A percentile compares a stretch with the other conserved stretches of the same genome.
These are phyloP conservation scores for Malus orientalis DNA, from an alignment of 306 rosid species.

Conservation along the genomic window DNA sequence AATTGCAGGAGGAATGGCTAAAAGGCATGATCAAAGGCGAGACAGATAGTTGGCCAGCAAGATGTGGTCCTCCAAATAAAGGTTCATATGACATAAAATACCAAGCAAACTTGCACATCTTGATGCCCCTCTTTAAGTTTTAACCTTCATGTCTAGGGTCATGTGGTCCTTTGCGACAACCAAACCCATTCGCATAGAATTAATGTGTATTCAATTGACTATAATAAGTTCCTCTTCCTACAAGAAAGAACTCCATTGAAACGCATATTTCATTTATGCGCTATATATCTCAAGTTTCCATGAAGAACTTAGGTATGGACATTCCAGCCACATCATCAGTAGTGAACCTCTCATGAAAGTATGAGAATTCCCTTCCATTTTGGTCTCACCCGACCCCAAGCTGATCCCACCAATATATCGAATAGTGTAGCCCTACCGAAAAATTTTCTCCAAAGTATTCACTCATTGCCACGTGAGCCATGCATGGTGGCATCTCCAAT, in stretches of 20 bases:
- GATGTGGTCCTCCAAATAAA: not conserved
- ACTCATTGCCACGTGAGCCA: too few species aligned
- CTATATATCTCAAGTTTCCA: not conserved
- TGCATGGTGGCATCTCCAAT: too few species aligned
- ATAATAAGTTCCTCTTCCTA: not conserved
- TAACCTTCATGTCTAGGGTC: not conserved
- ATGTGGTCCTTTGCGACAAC: not conserved
- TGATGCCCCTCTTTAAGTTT: not conserved
- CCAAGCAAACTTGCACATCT: not conserved
- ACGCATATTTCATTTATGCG: not conserved
- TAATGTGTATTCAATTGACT: not conserved
- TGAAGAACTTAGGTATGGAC: not conserved
- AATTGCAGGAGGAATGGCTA: not conserved
- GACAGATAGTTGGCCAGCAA: not conserved
- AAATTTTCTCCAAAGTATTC: too few species aligned
- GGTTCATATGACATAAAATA: not conserved
- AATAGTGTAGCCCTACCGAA: too few species aligned
- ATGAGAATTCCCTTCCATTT: not conserved
- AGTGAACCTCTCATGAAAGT: too few species aligned
- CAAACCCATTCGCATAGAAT: not conserved
- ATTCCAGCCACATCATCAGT: not conserved
- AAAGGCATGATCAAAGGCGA: not conserved
- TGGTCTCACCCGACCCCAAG: not conserved
- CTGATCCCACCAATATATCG: not conserved
- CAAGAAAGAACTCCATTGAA: not conserved